phyloP scores from a whole-genome alignment of 306 rosid species.

The Vachellia collinsii region DNA sequence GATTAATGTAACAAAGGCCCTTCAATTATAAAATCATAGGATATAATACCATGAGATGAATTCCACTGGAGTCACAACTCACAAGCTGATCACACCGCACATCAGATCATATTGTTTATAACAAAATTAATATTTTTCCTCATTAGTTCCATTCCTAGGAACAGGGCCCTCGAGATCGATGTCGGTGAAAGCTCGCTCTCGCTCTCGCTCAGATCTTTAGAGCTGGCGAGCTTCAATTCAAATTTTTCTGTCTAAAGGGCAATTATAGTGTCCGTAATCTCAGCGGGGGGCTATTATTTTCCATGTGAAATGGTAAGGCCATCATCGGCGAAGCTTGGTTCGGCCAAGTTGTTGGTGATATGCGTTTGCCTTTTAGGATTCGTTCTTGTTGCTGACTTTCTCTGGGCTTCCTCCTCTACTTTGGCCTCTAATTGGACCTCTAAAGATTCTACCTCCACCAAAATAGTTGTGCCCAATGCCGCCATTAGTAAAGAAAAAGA shows the following conservation, averaged over 20 bases:
- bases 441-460: conserved; percentile 26
- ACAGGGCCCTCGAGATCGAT: background rate
- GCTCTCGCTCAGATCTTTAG: background rate
- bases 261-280: background rate
- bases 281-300: background rate
- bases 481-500: background rate
- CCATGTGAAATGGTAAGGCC: conserved; percentile 66
- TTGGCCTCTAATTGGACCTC: conserved; percentile 46
- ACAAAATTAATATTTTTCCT: too few relatives aligned
- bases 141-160: background rate
- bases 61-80: too few relatives aligned
- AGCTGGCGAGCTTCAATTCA: background rate
- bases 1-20: too few relatives aligned
- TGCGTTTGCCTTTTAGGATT: conserved; percentile 69
- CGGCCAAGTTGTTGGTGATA: conserved; percentile 58
- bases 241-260: background rate
- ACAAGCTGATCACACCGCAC: too few relatives aligned
- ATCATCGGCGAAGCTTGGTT: conserved; percentile 62
- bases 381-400: conserved; percentile 71
- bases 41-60: too few relatives aligned
- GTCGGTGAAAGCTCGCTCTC: conserved; percentile 15
- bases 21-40: too few relatives aligned
- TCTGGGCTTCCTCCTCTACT: conserved; percentile 75
- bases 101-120: too few relatives aligned
- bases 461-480: conserved; percentile 29